phyloP scores from a whole-genome alignment of 2,329 filamentous ascomycete species.

The Claviceps sp. region DNA sequence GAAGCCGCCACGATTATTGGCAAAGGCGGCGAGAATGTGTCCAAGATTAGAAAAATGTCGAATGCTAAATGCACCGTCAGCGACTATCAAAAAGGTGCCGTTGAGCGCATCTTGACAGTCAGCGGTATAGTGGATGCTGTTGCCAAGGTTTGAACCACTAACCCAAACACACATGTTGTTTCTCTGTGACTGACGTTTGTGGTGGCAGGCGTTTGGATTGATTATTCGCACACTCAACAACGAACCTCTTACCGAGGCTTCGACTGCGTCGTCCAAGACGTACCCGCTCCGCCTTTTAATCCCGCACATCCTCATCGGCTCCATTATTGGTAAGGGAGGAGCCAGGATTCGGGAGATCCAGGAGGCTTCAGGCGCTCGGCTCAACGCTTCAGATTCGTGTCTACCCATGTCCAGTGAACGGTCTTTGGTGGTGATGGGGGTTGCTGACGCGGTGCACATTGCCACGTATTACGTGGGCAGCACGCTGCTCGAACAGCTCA shows the following conservation, averaged over 20 bases:
- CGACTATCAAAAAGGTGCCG: conserved; percentile 92
- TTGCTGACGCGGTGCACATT: conserved; percentile 96
- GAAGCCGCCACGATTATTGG: conserved; percentile 97
- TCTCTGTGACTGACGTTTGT: conserved; percentile 14
- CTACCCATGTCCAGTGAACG: conserved; percentile 91
- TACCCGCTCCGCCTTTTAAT: conserved; percentile 92
- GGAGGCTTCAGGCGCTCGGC: conserved; percentile 86
- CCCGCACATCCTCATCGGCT: conserved; percentile 93
- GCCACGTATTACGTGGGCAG: conserved; percentile 97
- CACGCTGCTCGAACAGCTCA: conserved; percentile 94
- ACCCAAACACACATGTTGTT: background rate
- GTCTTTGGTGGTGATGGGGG: conserved; percentile 94
- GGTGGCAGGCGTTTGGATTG: conserved; percentile 71
- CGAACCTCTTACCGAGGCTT: conserved; percentile 76
- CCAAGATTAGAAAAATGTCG: conserved; percentile 86
- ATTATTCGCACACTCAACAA: conserved; percentile 98
- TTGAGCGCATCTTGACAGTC: conserved; percentile 94
- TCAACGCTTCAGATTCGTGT: conserved; percentile 93
- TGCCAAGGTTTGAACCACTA: conserved; percentile 57
- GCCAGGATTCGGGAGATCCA: conserved; percentile 96
- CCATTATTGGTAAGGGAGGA: conserved; percentile 95
- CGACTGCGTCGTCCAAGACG: conserved; percentile 88
- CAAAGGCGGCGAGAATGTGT: conserved; percentile 97
- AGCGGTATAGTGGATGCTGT: conserved; percentile 93
- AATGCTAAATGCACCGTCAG: conserved; percentile 98